Evolutionary conservation across 495 filamentous ascomycete species (phyloP).

Genomic region (Penicillium robsamsonii): DNA sequence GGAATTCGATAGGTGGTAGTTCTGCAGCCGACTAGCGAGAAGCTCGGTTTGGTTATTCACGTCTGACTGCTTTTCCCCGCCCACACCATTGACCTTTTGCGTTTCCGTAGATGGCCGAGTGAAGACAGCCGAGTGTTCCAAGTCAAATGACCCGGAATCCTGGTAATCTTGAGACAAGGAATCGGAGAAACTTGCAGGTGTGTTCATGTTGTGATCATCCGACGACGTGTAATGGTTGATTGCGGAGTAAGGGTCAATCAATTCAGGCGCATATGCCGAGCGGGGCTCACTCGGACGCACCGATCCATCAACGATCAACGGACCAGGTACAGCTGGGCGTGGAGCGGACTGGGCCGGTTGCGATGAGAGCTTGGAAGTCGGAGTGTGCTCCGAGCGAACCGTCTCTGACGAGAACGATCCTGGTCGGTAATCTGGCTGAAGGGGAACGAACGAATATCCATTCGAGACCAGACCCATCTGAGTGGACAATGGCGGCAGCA

Average conservation of each 20-base stretch:
- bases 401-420: constrained; percentile 31
- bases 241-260: constrained; percentile 34
- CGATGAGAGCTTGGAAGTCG: constrained; percentile 17
- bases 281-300: constrained; percentile 40
- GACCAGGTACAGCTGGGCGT: constrained; percentile 25
- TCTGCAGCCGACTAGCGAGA: constrained; percentile 41
- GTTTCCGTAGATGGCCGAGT: constrained; percentile 30
- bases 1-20: constrained; percentile 38
- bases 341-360: constrained; percentile 30
- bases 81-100: constrained; percentile 21
- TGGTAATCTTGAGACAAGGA: constrained; percentile 42
- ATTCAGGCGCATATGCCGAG: constrained; percentile 25
- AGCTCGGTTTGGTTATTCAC: constrained; percentile 30
- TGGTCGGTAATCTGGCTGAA: constrained; percentile 41
- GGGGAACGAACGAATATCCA: constrained; percentile 44
- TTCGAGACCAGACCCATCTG: constrained; percentile 48
- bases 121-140: constrained; percentile 32
- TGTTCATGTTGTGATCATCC: constrained; percentile 43
- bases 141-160: constrained; percentile 39
- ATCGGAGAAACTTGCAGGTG: constrained; percentile 44
- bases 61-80: constrained; percentile 14
- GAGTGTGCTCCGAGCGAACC: constrained; percentile 23
- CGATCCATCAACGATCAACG: constrained; percentile 48
- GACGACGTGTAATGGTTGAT: constrained; percentile 39
- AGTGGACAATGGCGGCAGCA: constrained; percentile 44